These are phyloP conservation scores for Rehmannia glutinosa DNA, from an alignment of 257 asterid genomes.

Conservation along the genomic window DNA sequence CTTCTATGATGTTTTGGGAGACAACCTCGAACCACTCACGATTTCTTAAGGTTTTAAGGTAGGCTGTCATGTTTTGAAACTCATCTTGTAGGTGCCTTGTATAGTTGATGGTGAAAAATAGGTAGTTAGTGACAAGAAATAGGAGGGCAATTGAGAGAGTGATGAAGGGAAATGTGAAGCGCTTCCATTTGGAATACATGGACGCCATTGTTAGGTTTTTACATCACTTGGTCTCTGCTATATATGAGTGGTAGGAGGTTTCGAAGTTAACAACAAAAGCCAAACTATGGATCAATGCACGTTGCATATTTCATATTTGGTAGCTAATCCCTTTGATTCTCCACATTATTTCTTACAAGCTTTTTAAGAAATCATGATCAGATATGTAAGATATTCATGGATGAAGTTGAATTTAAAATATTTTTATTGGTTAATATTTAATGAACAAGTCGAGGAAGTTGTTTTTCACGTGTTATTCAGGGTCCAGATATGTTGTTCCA, in stretches of 20 bases:
- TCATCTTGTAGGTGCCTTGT: constrained; percentile 26
- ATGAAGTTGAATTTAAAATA: too few relatives aligned
- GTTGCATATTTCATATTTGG: constrained; percentile 16
- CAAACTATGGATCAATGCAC: constrained; percentile 7
- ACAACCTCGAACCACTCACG: constrained; percentile 28
- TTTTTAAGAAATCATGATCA: too few relatives aligned
- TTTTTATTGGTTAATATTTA: too few relatives aligned
- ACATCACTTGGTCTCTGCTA: not conserved
- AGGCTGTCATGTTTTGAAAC: constrained; percentile 10
- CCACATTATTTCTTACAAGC: too few relatives aligned
- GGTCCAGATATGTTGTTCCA: too few relatives aligned
- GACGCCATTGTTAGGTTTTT: constrained; percentile 33
- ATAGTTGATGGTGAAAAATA: constrained; percentile 36
- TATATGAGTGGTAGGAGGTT: not conserved
- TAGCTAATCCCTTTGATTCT: constrained; percentile 21
- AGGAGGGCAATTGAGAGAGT: constrained; percentile 34
- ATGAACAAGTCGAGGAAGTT: too few relatives aligned
- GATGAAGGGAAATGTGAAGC: constrained; percentile 28
- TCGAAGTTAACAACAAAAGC: not conserved
- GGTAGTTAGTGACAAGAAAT: constrained; percentile 35
- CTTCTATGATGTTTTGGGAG: constrained; percentile 20
- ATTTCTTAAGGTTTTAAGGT: constrained; percentile 5
- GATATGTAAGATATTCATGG: too few relatives aligned
- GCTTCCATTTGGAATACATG: constrained; percentile 33
- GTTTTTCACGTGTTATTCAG: too few relatives aligned